Percentiles rank a stretch among this genome's conserved stretches.
These are phyloP conservation scores for Nothomitra cinnamomea DNA, from an alignment of 2,329 filamentous ascomycete species.

Conservation along the genomic window DNA sequence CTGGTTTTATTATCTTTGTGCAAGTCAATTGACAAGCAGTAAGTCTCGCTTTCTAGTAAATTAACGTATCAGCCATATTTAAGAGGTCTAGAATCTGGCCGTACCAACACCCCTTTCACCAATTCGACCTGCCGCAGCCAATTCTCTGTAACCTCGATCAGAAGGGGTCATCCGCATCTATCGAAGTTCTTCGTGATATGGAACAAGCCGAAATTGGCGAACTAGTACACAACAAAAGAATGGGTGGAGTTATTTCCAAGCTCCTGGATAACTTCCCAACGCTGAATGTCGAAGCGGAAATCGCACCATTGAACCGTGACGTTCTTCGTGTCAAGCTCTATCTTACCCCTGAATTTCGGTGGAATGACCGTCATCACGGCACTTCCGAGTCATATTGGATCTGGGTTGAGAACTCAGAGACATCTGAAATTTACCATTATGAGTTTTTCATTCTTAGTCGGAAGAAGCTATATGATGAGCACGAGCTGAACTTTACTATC, in stretches of 20 bases:
- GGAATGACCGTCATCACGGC: constrained; percentile 89
- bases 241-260: constrained; percentile 66
- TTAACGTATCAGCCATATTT: not conserved
- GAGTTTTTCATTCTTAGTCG: constrained; percentile 90
- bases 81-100: constrained; percentile 48
- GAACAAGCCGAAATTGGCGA: constrained; percentile 76
- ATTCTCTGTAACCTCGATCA: constrained; percentile 71
- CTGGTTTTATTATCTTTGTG: constrained; percentile 78
- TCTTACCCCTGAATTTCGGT: constrained; percentile 76
- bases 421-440: constrained; percentile 92
- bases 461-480: constrained; percentile 84
- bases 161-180: constrained; percentile 53
- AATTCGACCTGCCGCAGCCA: constrained; percentile 78
- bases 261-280: constrained; percentile 86
- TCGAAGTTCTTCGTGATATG: constrained; percentile 85
- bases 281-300: constrained; percentile 77
- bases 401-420: constrained; percentile 98
- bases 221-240: constrained; percentile 77
- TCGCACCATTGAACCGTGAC: constrained; percentile 86
- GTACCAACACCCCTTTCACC: constrained; percentile 83
- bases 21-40: constrained; percentile 87
- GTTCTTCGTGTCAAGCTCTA: constrained; percentile 80
- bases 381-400: constrained; percentile 95
- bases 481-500: constrained; percentile 96
- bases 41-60: not conserved